Evolutionary conservation across 805 yeast genomes (phyloP).

Genomic region (Kodamaea nitidulidarum): DNA sequence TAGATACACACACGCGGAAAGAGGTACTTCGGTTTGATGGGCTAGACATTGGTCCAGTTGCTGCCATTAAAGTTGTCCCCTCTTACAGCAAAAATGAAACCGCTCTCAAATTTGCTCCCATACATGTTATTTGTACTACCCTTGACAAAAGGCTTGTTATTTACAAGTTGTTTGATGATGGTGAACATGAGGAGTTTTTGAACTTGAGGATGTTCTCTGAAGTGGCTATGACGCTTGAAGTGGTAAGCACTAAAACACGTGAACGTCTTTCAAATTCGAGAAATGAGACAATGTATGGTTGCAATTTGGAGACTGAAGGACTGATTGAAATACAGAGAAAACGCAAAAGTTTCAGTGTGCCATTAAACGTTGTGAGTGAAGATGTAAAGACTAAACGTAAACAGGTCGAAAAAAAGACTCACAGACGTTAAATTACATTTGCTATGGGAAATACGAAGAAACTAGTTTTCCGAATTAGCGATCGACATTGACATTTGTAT

Average conservation of each 20-base stretch:
- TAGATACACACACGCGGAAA: constrained; percentile 14
- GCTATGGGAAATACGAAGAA: no score
- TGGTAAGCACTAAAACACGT: constrained; percentile 7
- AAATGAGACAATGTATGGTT: no score
- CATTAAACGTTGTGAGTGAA: background rate
- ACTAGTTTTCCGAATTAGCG: no score
- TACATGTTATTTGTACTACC: constrained; percentile 21
- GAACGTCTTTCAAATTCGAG: constrained; percentile 3
- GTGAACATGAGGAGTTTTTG: constrained; percentile 14
- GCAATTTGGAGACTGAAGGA: no score
- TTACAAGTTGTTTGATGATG: constrained; percentile 20
- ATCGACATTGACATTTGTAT: no score
- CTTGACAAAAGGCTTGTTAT: constrained; percentile 20
- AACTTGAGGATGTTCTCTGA: constrained; percentile 10
- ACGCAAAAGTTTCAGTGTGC: constrained; percentile 1
- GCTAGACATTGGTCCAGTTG: constrained; percentile 22
- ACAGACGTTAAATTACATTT: no score
- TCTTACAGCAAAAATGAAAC: background rate
- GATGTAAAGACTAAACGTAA: background rate
- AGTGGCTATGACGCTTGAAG: constrained; percentile 1
- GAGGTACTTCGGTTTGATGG: constrained; percentile 15
- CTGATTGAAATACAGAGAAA: background rate
- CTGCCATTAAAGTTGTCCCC: constrained; percentile 14
- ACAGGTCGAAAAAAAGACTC: background rate
- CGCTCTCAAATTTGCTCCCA: constrained; percentile 18